Percentiles rank a stretch among this genome's conserved stretches.
Evolutionary conservation across 768 basidiomycete species (phyloP).

Genomic region (Mycena leptocephala): DNA sequence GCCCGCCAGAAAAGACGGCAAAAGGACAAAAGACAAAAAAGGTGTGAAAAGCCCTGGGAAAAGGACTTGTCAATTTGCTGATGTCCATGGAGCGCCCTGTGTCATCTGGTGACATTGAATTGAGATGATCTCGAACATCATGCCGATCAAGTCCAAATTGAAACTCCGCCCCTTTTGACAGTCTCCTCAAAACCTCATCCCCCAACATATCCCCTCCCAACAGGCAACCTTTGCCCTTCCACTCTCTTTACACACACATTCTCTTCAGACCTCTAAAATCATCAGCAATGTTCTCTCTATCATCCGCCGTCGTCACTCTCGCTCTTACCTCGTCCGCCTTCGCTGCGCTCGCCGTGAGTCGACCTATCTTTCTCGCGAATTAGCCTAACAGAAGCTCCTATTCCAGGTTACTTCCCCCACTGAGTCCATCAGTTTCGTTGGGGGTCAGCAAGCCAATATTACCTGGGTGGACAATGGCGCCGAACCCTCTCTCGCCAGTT

Average conservation of each 20-base stretch:
- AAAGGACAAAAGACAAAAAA: too few species aligned
- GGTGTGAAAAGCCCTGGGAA: too few species aligned
- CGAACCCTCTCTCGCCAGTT: constrained; percentile 64
- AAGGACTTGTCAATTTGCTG: too few species aligned
- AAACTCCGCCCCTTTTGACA: constrained; percentile 19
- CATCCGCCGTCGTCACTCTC: constrained; percentile 63
- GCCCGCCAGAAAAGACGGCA: too few species aligned
- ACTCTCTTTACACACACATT: constrained; percentile 55
- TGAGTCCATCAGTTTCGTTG: constrained; percentile 60
- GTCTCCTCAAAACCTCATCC: constrained; percentile 17
- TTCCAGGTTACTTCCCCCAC: constrained; percentile 74
- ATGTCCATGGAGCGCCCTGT: too few species aligned
- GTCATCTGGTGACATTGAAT: neutral
- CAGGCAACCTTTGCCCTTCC: constrained; percentile 39
- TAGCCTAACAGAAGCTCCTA: neutral
- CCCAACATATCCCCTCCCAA: constrained; percentile 34
- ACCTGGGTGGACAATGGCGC: constrained; percentile 73
- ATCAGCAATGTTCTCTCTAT: constrained; percentile 69
- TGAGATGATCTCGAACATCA: neutral
- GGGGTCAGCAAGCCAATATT: constrained; percentile 66
- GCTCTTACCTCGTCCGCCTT: constrained; percentile 68
- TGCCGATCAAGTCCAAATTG: neutral
- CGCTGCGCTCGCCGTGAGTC: constrained; percentile 72
- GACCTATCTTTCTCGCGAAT: neutral
- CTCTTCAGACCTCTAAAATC: constrained; percentile 44